A percentile compares a stretch with the other conserved stretches of the same genome.
These are phyloP conservation scores for Ilyonectria mors-panacis DNA, from an alignment of 2,329 filamentous ascomycete species.

Conservation along the genomic window DNA sequence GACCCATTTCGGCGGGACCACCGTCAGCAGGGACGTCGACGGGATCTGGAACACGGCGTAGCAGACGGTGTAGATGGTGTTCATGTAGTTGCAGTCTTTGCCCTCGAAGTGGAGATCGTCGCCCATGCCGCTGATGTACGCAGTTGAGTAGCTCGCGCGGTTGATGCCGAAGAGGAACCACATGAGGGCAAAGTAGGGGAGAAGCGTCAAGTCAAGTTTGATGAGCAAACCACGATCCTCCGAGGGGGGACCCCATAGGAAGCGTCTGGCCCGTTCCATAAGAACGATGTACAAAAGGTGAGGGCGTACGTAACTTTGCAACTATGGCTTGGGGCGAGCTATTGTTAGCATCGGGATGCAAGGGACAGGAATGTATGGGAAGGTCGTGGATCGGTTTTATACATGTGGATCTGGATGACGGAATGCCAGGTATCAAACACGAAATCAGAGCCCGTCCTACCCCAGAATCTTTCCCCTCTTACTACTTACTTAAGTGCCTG, in stretches of 20 bases:
- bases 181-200: slow-evolving; percentile 62
- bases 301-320: background rate
- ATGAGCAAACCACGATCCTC: slow-evolving; percentile 50
- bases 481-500: no score
- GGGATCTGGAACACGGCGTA: slow-evolving; percentile 63
- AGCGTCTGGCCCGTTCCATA: background rate
- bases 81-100: slow-evolving; percentile 59
- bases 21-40: slow-evolving; percentile 54
- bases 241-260: slow-evolving; percentile 4
- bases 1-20: slow-evolving; percentile 55
- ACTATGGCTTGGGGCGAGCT: background rate
- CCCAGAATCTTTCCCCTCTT: background rate
- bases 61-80: slow-evolving; percentile 53
- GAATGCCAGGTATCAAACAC: background rate
- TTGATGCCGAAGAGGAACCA: slow-evolving; percentile 64
- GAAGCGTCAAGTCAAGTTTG: slow-evolving; percentile 58
- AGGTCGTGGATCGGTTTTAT: background rate
- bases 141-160: slow-evolving; percentile 59
- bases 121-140: slow-evolving; percentile 60
- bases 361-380: background rate
- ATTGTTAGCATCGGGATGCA: background rate
- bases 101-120: slow-evolving; percentile 55
- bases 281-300: background rate
- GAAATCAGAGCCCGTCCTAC: background rate
- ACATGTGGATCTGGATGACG: background rate